phyloP scores from a whole-genome alignment of 768 basidiomycete genomes.

The Leccinum fibrillosum region DNA sequence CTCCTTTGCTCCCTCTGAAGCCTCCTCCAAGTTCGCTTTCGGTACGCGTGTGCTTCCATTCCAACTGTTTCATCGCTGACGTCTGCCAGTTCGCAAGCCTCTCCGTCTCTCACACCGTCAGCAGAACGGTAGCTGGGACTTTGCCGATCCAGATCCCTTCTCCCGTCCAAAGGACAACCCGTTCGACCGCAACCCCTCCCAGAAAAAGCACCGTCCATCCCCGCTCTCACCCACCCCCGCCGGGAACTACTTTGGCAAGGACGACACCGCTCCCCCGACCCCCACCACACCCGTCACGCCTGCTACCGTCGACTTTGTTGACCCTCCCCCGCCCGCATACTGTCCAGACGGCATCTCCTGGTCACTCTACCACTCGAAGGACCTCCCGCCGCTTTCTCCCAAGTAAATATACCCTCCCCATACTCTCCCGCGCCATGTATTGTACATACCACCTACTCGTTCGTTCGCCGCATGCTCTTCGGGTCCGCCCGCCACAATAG shows the following conservation, averaged over 20 bases:
- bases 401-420: not conserved
- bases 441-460: constrained; percentile 4
- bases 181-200: not conserved
- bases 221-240: constrained; percentile 6
- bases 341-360: constrained; percentile 10
- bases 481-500: not conserved
- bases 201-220: constrained; percentile 13
- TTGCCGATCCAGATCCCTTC: constrained; percentile 28
- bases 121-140: constrained; percentile 28
- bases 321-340: constrained; percentile 29
- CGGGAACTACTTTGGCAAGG: constrained; percentile 18
- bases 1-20: constrained; percentile 22
- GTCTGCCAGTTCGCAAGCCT: constrained; percentile 21
- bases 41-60: constrained; percentile 8
- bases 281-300: constrained; percentile 12
- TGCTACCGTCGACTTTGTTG: constrained; percentile 12
- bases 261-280: constrained; percentile 15
- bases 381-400: not conserved
- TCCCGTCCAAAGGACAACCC: not conserved
- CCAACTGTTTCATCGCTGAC: not conserved
- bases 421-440: not conserved
- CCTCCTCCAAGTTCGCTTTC: constrained; percentile 29
- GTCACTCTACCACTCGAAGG: constrained; percentile 8
- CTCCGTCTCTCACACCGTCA: constrained; percentile 20
- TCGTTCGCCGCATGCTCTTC: not conserved